Conservation (phyloP, 306 rosid species). For the Cucurbita maxima region DNA sequence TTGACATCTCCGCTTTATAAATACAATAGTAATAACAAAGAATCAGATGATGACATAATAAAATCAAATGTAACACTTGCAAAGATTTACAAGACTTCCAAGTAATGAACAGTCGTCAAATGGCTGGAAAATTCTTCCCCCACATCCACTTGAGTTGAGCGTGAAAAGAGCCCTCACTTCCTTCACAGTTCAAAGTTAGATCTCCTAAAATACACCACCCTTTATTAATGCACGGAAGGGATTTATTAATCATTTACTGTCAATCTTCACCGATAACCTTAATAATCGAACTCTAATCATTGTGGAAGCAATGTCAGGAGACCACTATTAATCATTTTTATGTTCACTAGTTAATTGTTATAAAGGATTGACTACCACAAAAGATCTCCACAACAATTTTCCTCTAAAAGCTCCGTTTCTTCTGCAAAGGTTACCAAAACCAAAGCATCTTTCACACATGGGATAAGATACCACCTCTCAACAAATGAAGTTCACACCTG, state of each 20-base stretch:
- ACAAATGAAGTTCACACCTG: no score
- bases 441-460: no score
- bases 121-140: neutral
- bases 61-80: neutral
- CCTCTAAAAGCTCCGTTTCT: no score
- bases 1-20: slow-evolving; percentile 33
- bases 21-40: neutral
- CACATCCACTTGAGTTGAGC: neutral
- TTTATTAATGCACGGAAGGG: neutral
- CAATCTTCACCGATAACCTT: neutral
- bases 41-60: slow-evolving; percentile 1
- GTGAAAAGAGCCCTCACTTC: neutral
- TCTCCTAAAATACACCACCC: neutral
- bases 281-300: neutral
- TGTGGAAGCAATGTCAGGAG: neutral
- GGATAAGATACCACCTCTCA: no score
- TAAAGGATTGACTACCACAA: no score
- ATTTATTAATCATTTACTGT: neutral
- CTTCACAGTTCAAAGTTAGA: neutral
- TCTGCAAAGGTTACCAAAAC: no score
- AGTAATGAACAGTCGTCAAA: neutral
- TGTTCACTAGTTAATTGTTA: no score
- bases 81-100: neutral
- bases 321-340: neutral
- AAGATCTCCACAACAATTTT: no score